Evolutionary conservation across 2,329 filamentous ascomycete species (phyloP).

Genomic region (Penicillium sp.): DNA sequence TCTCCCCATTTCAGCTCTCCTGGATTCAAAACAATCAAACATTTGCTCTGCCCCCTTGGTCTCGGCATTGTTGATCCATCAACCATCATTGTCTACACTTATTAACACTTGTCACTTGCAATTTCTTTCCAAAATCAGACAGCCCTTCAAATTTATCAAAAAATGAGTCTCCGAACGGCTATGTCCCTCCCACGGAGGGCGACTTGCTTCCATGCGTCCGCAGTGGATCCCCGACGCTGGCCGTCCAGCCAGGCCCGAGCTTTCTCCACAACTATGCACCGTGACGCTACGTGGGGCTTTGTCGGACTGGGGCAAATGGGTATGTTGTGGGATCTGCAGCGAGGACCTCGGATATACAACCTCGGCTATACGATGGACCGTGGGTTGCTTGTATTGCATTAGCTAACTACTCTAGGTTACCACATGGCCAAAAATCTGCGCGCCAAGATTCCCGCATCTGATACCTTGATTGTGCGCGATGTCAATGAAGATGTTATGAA

Average conservation of each 20-base stretch:
- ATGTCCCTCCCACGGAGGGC: slow-evolving; percentile 9
- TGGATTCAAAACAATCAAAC: neutral
- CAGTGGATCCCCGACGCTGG: slow-evolving; percentile 16
- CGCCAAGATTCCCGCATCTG: slow-evolving; percentile 62
- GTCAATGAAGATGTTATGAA: slow-evolving; percentile 59
- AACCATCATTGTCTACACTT: neutral
- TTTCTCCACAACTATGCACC: slow-evolving; percentile 50
- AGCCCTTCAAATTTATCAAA: neutral
- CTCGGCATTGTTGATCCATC: neutral
- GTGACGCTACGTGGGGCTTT: slow-evolving; percentile 57
- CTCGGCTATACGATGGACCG: neutral
- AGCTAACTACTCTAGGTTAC: slow-evolving; percentile 53
- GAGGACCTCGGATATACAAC: neutral
- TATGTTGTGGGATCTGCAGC: slow-evolving; percentile 34
- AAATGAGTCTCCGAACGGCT: slow-evolving; percentile 17
- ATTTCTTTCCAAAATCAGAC: neutral
- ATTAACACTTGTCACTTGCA: neutral
- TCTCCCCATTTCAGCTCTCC: neutral
- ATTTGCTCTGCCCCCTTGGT: neutral
- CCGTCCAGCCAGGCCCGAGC: slow-evolving; percentile 24
- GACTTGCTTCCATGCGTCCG: slow-evolving; percentile 10
- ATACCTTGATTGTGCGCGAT: slow-evolving; percentile 65
- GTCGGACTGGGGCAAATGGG: slow-evolving; percentile 63
- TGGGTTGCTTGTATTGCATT: neutral
- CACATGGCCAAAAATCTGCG: slow-evolving; percentile 72